Evolutionary conservation across 345 rosid genomes (phyloP), one percentile per base, ranked within the genome.

Genomic region (Stellera chamaejasme): DNA sequence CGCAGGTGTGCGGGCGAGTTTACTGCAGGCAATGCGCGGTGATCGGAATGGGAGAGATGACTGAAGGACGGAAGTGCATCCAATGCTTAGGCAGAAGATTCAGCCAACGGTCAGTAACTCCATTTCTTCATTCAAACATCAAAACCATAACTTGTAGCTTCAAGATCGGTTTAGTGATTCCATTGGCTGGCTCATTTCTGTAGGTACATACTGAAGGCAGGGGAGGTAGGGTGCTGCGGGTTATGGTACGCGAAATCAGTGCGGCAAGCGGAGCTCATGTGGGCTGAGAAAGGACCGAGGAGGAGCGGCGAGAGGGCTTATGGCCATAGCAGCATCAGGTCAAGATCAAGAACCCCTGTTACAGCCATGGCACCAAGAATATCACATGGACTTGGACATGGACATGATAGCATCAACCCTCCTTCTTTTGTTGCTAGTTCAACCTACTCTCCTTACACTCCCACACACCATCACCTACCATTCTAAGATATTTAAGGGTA

Each of bases 271-370:
- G 87, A 83, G 67, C 68, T 78, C 10, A 78, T 67, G 52, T 81
- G 90, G 90, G 87, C 87, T 0, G 90, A 80, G 78, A 83, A 75
- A 67, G 90, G 87, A 13, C 82, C 87, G 1, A 66, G 81, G 60
- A 70, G 64, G 64, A 63, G 58, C 11, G 71, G 72, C 0, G 85
- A 72, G 41, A 65, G 64, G 49, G 67, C 62, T n/a, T 47, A 58
- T 10, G 69, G 71, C 8, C 52, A 15, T 6, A 63, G 64, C 43
- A 36, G 13, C 10, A 49, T 66, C 67, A 61, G 55, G 64, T 66
- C 81, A 6, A 66, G 70, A 50, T 51, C 80, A 41, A 67, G 58
- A 62, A 72, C 62, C 48, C 76, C 74, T 0, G 16, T 45, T 23
- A 36, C 55, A 32, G 70, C 67, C 36, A 64, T 32, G 13, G 58